Evolutionary conservation across 768 basidiomycete species (phyloP).

Genomic region (Amanita phalloides): DNA sequence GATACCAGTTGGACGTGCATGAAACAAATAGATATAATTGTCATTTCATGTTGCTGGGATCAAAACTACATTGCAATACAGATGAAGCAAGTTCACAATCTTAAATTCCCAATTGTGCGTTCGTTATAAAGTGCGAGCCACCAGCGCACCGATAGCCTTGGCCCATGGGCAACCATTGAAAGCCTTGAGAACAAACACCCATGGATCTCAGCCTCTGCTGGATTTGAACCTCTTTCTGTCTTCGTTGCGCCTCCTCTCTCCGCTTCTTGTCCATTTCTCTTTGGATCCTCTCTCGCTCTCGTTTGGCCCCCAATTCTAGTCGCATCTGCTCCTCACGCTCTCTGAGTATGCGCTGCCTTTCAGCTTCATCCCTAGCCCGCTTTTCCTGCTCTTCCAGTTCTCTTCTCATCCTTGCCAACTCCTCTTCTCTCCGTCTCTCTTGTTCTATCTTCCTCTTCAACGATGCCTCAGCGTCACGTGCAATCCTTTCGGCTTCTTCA

Average conservation of each 20-base stretch:
- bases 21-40: no score
- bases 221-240: conserved; percentile 28
- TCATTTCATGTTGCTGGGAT: no score
- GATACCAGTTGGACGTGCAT: neutral
- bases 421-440: conserved; percentile 13
- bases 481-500: conserved; percentile 14
- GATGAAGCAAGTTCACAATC: neutral
- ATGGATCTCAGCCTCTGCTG: conserved; percentile 32
- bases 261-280: conserved; percentile 9
- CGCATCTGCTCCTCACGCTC: conserved; percentile 17
- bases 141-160: conserved; percentile 17
- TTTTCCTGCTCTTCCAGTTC: conserved; percentile 13
- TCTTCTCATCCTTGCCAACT: conserved; percentile 12
- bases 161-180: conserved; percentile 13
- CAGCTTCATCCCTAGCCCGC: conserved; percentile 16
- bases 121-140: conserved; percentile 14
- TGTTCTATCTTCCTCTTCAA: conserved; percentile 12
- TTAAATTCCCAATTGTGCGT: conserved; percentile 10
- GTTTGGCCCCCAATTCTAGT: conserved; percentile 10
- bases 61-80: neutral
- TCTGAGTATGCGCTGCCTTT: conserved; percentile 18
- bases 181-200: conserved; percentile 32
- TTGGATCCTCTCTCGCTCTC: conserved; percentile 9
- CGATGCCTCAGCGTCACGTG: conserved; percentile 14
- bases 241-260: conserved; percentile 14